phyloP scores from a whole-genome alignment of 2,329 filamentous ascomycete species.

The Hypoxylon sp. region DNA sequence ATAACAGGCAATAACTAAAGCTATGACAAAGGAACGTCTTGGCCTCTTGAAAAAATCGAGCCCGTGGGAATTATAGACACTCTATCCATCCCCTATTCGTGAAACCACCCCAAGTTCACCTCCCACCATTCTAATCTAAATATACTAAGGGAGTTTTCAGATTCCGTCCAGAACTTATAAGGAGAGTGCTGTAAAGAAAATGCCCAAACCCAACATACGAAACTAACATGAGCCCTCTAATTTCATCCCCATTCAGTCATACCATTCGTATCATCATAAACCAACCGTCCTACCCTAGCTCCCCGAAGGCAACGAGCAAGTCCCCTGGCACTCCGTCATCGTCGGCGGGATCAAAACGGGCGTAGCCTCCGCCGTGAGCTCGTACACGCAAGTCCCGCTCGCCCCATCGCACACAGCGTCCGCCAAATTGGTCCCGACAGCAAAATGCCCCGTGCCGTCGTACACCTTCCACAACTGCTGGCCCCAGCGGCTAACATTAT shows the following conservation, averaged over 20 bases:
- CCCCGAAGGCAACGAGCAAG: conserved; percentile 19
- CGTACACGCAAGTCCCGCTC: conserved; percentile 11
- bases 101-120: not conserved
- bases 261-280: not conserved
- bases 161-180: not conserved
- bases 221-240: not conserved
- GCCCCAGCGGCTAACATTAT: conserved; percentile 34
- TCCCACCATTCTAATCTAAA: not conserved
- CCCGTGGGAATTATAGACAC: not conserved
- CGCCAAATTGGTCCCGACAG: conserved; percentile 15
- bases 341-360: conserved; percentile 18
- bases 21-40: not conserved
- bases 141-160: not conserved
- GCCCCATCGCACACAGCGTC: not conserved
- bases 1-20: not conserved
- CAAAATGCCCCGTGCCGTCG: conserved; percentile 31
- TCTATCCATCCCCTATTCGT: not conserved
- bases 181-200: not conserved
- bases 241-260: not conserved
- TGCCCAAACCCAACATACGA: not conserved
- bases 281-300: not conserved
- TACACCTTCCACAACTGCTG: conserved; percentile 31
- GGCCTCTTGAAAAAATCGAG: not conserved
- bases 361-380: not conserved
- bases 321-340: conserved; percentile 35